A percentile compares a stretch with the other conserved stretches of the same genome.
These are phyloP conservation scores for Gaertneriomyces sp. DNA, from an alignment of 192 early-diverging fungal genomes.

Conservation along the genomic window DNA sequence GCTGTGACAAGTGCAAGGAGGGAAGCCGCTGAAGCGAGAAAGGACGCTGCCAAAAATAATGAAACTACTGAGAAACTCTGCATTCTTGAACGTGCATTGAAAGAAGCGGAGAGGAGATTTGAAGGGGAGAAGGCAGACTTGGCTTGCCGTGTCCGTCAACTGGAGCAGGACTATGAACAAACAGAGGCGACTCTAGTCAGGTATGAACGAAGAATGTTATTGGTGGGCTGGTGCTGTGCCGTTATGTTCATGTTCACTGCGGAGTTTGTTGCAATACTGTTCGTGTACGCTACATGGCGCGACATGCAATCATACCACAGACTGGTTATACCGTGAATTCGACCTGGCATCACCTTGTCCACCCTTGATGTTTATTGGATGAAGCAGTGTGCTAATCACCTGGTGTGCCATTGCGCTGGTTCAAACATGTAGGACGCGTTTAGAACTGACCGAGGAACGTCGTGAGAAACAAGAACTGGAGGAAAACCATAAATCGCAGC, in stretches of 20 bases:
- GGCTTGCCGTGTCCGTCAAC: no score
- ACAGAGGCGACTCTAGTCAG: not conserved
- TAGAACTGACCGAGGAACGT: not conserved
- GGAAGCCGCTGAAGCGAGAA: slow-evolving; percentile 6
- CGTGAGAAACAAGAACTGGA: slow-evolving; percentile 8
- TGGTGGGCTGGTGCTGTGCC: no score
- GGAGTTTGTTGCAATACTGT: no score
- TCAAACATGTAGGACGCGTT: not conserved
- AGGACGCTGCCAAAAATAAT: not conserved
- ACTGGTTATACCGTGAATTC: no score
- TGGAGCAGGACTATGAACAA: not conserved
- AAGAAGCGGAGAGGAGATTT: not conserved
- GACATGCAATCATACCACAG: no score
- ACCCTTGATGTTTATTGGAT: not conserved
- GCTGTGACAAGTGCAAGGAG: slow-evolving; percentile 7
- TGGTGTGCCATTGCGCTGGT: no score
- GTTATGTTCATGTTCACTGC: no score
- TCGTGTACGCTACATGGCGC: no score
- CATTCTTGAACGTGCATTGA: not conserved
- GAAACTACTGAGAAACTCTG: not conserved
- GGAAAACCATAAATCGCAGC: slow-evolving; percentile 15
- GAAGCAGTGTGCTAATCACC: not conserved
- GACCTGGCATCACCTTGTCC: not conserved
- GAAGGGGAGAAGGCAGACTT: no score
- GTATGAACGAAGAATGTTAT: not conserved